These are phyloP conservation scores for Xylaria sp. DNA, from an alignment of 495 filamentous ascomycete genomes.

Conservation along the genomic window DNA sequence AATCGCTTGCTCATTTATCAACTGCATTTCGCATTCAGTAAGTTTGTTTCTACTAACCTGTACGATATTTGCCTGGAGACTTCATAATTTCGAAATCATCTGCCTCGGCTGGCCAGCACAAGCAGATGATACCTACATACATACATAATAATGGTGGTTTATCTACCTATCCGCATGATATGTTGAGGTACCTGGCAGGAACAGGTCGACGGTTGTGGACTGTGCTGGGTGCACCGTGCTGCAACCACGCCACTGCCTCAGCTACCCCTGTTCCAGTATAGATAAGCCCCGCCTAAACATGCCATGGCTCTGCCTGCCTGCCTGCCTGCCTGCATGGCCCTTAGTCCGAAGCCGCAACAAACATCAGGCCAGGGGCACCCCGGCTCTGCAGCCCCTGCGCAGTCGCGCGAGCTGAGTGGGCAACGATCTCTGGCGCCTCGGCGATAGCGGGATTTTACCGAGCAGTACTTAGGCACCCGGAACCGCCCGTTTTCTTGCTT, in stretches of 20 bases:
- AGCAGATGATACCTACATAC: background rate
- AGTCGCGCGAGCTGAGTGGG: background rate
- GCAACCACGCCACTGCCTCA: slow-evolving; percentile 9
- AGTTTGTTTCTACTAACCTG: background rate
- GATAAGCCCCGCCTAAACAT: slow-evolving; percentile 11
- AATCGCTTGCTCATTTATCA: background rate
- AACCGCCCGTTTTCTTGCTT: slow-evolving; percentile 10
- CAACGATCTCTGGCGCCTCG: slow-evolving; percentile 12
- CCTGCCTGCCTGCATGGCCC: background rate
- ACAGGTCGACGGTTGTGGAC: background rate
- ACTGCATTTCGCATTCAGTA: background rate
- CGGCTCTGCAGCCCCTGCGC: background rate
- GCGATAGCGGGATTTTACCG: slow-evolving; percentile 19
- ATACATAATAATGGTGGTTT: background rate
- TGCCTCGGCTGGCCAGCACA: background rate
- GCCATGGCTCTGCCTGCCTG: background rate
- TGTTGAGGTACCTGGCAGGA: slow-evolving; percentile 14
- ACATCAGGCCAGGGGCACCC: slow-evolving; percentile 21
- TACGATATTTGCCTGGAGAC: background rate
- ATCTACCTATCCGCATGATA: too few relatives aligned
- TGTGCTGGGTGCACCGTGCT: slow-evolving; percentile 24
- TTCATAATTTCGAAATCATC: background rate
- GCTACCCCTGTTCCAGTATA: slow-evolving; percentile 2
- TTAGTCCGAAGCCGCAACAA: slow-evolving; percentile 30
- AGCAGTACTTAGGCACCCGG: slow-evolving; percentile 26